These are phyloP conservation scores for Cucumis melo DNA, from an alignment of 306 rosid species.

Conservation along the genomic window DNA sequence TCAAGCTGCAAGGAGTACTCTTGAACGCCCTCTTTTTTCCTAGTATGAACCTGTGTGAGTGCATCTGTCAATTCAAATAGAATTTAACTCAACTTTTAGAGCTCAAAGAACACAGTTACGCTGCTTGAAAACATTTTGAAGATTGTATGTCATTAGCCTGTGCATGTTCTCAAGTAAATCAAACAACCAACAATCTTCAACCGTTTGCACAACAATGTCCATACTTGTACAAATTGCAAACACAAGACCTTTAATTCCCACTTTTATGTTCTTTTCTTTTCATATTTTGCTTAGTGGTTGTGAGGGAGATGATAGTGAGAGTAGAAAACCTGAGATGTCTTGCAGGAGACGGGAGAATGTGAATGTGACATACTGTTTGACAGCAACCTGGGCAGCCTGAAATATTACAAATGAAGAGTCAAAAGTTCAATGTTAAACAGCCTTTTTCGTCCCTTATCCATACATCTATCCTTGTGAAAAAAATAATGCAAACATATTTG, in stretches of 20 bases:
- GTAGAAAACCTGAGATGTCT: constrained; percentile 8
- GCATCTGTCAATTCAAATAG: constrained; percentile 43
- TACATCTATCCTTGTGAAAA: not conserved
- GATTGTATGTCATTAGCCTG: not conserved
- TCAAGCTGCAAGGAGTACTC: constrained; percentile 50
- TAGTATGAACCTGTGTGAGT: constrained; percentile 42
- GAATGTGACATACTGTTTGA: constrained; percentile 9
- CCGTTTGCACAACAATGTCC: not conserved
- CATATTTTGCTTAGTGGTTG: not conserved
- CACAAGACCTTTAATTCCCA: not conserved
- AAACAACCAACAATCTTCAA: not conserved
- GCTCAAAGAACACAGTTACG: not conserved
- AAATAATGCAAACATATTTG: not conserved
- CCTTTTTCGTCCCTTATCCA: not conserved
- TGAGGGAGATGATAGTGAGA: not conserved
- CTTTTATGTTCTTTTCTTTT: not conserved
- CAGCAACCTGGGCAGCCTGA: constrained; percentile 13
- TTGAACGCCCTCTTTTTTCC: constrained; percentile 39
- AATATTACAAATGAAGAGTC: not conserved
- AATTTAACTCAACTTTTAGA: constrained; percentile 5
- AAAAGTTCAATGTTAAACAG: not conserved
- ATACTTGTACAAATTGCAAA: not conserved
- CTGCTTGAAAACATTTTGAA: not conserved
- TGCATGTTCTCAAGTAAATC: not conserved
- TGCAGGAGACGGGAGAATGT: constrained; percentile 12